These are phyloP conservation scores for Yamadazyma akitaensis DNA, from an alignment of 805 yeast species.

Conservation along the genomic window DNA sequence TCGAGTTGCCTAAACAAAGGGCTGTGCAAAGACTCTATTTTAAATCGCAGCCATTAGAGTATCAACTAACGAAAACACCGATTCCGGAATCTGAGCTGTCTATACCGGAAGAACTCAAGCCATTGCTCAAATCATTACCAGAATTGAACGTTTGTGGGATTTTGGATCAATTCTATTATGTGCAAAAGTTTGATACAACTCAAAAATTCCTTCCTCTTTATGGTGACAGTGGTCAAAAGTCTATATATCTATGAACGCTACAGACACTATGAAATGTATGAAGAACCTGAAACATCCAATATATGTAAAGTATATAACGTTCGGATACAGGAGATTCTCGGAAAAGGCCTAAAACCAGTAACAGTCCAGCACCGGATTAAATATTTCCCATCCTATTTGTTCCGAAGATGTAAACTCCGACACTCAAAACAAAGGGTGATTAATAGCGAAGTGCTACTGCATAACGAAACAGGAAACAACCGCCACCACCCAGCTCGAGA, in stretches of 20 bases:
- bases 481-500: background rate
- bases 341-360: background rate
- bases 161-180: background rate
- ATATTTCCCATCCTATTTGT: background rate
- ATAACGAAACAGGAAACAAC: background rate
- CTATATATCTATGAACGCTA: constrained; percentile 7
- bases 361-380: background rate
- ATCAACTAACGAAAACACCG: background rate
- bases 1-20: background rate
- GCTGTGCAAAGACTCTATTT: background rate
- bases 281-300: too few species aligned
- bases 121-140: background rate
- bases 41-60: background rate
- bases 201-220: background rate
- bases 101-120: background rate
- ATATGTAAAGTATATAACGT: too few species aligned
- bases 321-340: too few species aligned
- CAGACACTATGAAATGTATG: background rate
- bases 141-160: background rate
- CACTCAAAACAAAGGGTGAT: background rate
- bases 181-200: background rate
- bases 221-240: too few species aligned
- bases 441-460: background rate
- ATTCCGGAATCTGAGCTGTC: background rate
- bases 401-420: background rate